Evolutionary conservation across 345 rosid species (phyloP), one percentile per base, ranked within the genome.

Genomic region (Citrus unshiu): DNA sequence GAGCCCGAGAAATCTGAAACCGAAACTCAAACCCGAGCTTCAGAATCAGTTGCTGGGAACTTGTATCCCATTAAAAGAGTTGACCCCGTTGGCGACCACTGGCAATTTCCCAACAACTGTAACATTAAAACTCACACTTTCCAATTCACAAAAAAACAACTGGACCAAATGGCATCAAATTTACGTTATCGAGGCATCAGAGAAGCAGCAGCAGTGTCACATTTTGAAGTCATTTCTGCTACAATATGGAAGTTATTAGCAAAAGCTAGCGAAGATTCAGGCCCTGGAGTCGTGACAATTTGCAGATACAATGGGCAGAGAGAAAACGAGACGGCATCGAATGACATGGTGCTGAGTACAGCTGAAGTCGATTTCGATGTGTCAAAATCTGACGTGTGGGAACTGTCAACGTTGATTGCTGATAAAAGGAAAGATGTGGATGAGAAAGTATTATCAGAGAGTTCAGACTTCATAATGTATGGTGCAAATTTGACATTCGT

Each of bases 401-500:
- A 91, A 51, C 69, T 94, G 74, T 89, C 93, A 0, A 27, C 32
- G 46, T 1, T 87, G 70, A 83, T 92, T 43, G 83, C 84, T 0
- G 56, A 67, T 0, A 76, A 46, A 76, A 74, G 4, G 40, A 21
- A 39, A 46, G 74, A 46, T 0, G 89, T 84, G 81, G 85, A 79
- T n/a, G 90, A 90, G 60, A 83, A 72, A 68, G 65, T 59, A 39
- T n/a, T 79, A 24, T n/a, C 81, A 29, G 87, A 74, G 9, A 73
- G 22, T 51, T 72, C 79, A 7, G 92, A 91, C 75, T 90, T 67
- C n/a, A 22, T 91, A 29, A 49, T 80, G 3, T 92, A 90, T 49
- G 95, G 98, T 32, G 82, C 94, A 12, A 88, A 88, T 40, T 77
- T 92, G 85, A 92, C 97, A 19, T 92, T 91, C 73, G 88, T 92